Evolutionary conservation across 2,329 filamentous ascomycete species (phyloP), one percentile per base, ranked within the genome.

Genomic region (Zymoseptoria brevis): DNA sequence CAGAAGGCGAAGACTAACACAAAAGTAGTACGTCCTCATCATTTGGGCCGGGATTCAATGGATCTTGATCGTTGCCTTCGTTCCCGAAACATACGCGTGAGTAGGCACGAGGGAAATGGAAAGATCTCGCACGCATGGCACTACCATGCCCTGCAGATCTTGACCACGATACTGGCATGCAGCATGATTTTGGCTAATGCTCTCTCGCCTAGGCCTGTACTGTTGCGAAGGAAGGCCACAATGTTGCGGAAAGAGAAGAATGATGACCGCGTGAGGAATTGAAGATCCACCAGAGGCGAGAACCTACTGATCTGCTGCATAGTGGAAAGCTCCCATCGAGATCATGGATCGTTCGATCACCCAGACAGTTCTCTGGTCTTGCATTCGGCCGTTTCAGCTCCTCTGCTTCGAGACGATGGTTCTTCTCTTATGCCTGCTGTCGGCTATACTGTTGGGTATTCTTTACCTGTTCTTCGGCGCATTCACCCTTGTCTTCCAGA

Each of bases 381-480:
- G 80, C 72, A 80, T 84, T 64, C 75, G 83, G 30, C 90, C 90
- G 5, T 88, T 94, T 71, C 83, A 94, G 74, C 82, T 96, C 5
- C 80, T 96, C 57, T 73, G 87, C 54, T 82, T 89, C 57, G 70
- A 72, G 76, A 24, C 19, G 64, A 96, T 96, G 90, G 89, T 87
- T 60, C 77, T 94, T 59, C 85, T 85, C 65, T 83, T 96, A 24
- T 94, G 90, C 73, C 75, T 94, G 21, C 88, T 92, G 67, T 89
- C 89, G 0, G 90, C 90, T 48, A 83, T 96, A 57, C 77, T 96
- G n/a, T 79, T 96, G 7, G 92, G 91, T 4, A 87, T 96, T 51
- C 76, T 96, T 2, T 96, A 96, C 71, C 83, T 96, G 48, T 96
- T 95, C 77, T 95, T 96, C 72, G 90, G 90, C 19, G 90, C 91